Conservation (phyloP, 2,329 filamentous ascomycete species). For the Aspergillus transmontanensis region DNA sequence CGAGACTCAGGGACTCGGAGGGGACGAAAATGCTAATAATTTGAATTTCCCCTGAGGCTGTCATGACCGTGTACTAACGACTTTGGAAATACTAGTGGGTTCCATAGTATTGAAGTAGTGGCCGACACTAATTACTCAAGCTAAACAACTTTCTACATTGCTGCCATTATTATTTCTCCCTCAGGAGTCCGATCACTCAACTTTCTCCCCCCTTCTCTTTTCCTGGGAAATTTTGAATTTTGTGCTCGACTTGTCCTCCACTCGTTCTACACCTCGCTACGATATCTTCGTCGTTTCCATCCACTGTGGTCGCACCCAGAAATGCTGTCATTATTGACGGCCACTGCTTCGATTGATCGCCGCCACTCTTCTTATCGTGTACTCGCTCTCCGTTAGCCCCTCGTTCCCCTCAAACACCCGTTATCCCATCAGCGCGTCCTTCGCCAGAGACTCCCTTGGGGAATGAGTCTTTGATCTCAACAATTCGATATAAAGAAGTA, state of each 20-base stretch:
- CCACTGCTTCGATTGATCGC: constrained; percentile 12
- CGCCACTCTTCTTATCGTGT: constrained; percentile 18
- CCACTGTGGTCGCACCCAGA: constrained; percentile 11
- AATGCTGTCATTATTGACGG: constrained; percentile 20
- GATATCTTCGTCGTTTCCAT: neutral
- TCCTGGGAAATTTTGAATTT: neutral
- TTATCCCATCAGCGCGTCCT: neutral
- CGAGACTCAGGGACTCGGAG: constrained; percentile 22
- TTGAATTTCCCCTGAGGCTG: constrained; percentile 10
- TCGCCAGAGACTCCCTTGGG: neutral
- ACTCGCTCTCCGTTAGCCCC: constrained; percentile 13
- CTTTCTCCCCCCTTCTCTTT: constrained; percentile 7
- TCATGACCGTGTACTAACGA: constrained; percentile 2
- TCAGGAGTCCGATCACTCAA: constrained; percentile 2
- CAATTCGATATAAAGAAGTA: too few species aligned
- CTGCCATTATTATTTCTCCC: neutral
- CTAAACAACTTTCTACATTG: neutral
- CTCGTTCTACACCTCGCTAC: neutral
- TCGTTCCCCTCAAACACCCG: constrained; percentile 5
- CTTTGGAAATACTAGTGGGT: constrained; percentile 6
- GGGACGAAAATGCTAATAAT: constrained; percentile 8
- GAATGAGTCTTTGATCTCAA: neutral
- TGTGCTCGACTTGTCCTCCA: neutral
- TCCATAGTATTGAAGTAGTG: neutral
- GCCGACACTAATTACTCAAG: constrained; percentile 1